Percentiles rank a stretch among this genome's conserved stretches.
phyloP scores from a whole-genome alignment of 139 green algal species.

The Chlorella sp. region DNA sequence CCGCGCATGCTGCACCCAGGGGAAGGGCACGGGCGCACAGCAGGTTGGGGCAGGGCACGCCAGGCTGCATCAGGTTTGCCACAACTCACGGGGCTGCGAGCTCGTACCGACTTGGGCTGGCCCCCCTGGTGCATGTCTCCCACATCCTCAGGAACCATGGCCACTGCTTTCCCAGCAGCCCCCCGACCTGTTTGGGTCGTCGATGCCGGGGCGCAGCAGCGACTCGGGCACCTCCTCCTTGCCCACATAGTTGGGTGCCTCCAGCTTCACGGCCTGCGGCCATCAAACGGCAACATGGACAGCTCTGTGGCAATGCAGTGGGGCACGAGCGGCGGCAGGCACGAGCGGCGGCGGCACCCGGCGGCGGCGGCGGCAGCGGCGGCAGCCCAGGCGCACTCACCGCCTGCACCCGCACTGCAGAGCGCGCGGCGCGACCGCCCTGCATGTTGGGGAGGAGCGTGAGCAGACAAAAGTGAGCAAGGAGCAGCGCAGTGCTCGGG shows the following conservation, averaged over 20 bases:
- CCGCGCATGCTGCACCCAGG: slow-evolving; percentile 63
- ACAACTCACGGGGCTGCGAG: no score
- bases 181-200: slow-evolving; percentile 63
- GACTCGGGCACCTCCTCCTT: slow-evolving; percentile 38
- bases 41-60: background rate
- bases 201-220: slow-evolving; percentile 69
- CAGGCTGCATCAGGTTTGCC: no score
- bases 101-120: no score
- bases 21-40: background rate
- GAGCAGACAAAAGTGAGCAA: no score
- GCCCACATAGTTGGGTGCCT: slow-evolving; percentile 41
- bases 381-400: background rate
- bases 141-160: no score
- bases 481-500: no score
- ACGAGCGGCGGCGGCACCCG: background rate
- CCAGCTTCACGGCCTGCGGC: slow-evolving; percentile 10
- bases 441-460: background rate
- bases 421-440: background rate
- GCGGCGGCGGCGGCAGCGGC: background rate
- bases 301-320: background rate
- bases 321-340: background rate
- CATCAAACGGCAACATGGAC: background rate
- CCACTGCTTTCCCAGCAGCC: no score
- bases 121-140: no score
- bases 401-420: slow-evolving; percentile 13